Evolutionary conservation across 257 asterid species (phyloP).

Genomic region (Mitragyna speciosa): DNA sequence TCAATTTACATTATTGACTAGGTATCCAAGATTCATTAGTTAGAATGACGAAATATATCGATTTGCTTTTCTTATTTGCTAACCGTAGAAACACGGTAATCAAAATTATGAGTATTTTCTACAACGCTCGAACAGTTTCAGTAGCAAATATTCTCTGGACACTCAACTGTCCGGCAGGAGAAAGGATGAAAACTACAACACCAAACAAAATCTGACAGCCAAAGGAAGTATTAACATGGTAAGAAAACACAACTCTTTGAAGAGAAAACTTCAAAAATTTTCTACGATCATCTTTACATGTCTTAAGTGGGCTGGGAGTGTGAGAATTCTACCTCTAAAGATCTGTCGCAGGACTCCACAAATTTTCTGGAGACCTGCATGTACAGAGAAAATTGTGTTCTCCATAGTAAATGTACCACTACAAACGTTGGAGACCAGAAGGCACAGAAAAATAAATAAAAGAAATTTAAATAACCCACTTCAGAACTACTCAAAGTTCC

Average conservation of each 20-base stretch:
- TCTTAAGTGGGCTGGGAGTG: neutral
- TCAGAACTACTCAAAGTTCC: constrained; percentile 38
- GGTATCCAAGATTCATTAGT: too few relatives aligned
- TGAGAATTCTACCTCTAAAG: constrained; percentile 48
- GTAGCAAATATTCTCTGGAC: too few relatives aligned
- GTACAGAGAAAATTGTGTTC: constrained; percentile 5
- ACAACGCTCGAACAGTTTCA: neutral
- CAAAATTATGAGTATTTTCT: neutral
- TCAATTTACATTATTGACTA: too few relatives aligned
- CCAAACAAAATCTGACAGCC: neutral
- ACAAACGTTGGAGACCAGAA: neutral
- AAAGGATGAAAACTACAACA: neutral
- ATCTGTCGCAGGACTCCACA: constrained; percentile 49
- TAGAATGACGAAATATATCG: too few relatives aligned
- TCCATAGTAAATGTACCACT: neutral
- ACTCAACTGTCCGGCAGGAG: neutral
- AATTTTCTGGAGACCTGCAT: constrained; percentile 39
- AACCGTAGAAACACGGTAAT: neutral
- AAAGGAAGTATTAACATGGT: neutral
- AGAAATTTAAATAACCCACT: constrained; percentile 38
- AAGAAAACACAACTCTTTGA: neutral
- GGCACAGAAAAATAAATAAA: neutral
- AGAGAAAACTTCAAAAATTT: neutral
- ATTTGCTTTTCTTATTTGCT: too few relatives aligned
- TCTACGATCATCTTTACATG: neutral